Conservation (phyloP, 441 rosid genomes). For the Rhodomyrtus psidioides region DNA sequence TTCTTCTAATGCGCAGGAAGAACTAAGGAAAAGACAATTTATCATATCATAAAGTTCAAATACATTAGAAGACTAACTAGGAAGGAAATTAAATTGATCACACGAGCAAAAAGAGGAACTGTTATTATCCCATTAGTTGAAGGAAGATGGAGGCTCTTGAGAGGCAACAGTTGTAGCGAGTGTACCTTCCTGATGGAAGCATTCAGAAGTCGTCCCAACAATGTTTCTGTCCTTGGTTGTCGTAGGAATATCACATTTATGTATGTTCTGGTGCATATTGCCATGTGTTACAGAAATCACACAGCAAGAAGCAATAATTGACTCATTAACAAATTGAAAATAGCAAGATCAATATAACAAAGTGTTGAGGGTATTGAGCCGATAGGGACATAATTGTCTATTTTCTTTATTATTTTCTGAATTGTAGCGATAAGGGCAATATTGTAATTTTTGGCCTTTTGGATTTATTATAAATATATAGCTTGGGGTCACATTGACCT, state of each 20-base stretch:
- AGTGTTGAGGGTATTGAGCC: too few species aligned
- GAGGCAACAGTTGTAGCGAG: neutral
- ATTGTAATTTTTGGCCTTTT: too few species aligned
- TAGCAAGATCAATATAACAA: neutral
- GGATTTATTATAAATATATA: too few species aligned
- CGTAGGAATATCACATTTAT: conserved; percentile 41
- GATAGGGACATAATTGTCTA: too few species aligned
- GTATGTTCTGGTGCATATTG: conserved; percentile 59
- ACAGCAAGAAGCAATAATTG: neutral
- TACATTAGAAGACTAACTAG: neutral
- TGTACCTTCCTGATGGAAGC: conserved; percentile 69
- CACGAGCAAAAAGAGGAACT: neutral
- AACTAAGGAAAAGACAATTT: neutral
- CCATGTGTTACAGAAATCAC: conserved; percentile 1
- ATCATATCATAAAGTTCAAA: neutral
- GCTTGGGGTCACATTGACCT: too few species aligned
- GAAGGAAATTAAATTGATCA: neutral
- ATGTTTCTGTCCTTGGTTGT: conserved; percentile 27
- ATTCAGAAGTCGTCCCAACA: conserved; percentile 30
- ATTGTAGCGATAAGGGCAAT: too few species aligned
- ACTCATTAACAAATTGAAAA: neutral
- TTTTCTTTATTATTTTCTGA: too few species aligned
- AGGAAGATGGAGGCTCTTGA: neutral
- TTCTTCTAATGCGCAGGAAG: neutral
- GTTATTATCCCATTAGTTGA: neutral